Evolutionary conservation across 2,329 filamentous ascomycete genomes (phyloP), one percentile per base, ranked within the genome.

Genomic region (Calonectria pseudoreteaudii): DNA sequence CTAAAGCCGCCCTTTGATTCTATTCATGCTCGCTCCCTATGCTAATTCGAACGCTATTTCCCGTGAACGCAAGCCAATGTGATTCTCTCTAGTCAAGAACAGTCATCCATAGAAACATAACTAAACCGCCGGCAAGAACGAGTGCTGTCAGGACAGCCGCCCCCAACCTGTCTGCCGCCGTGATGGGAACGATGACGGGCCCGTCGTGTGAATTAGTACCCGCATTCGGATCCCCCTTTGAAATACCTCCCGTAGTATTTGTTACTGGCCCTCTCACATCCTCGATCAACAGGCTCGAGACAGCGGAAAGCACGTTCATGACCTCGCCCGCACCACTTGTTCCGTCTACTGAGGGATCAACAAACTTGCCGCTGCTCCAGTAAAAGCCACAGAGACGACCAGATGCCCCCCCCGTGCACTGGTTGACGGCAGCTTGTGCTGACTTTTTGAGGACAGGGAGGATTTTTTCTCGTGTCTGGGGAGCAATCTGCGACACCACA

Each of bases 331-430:
- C 89, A n/a, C 90, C 89, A 31, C 85, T 86, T 6, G 90, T 91
- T 70, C 90, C 88, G 75, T 92, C 90, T 50, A 83, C 77, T 16
- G 87, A 86, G 38, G 85, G 87, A 34, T 86, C 86, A 1, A 87
- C 81, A 74, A 85, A 90, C 1, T 77, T 78, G 0, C 86, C 85
- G 0, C 83, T 78, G 50, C 86, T 88, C 93, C 93, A 94, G 77
- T 89, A 88, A 76, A 93, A 90, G 16, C 92, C 91, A 79, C 93
- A 95, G 28, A 87, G 86, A n/a, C 89, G 88, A 14, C 90, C 88
- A 13, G 88, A 87, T 1, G 84, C 83, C 3, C 91, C 92, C 10
- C 90, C 91, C 0, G 89, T 91, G 82, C 93, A 95, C 73, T 91
- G 89, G 52, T 86, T 87, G 1, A 91, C 89, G 0, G 92, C 93